A percentile compares a stretch with the other conserved stretches of the same genome.
Evolutionary conservation across 2,329 filamentous ascomycete species (phyloP).

Genomic region (Alternaria brassicicola): DNA sequence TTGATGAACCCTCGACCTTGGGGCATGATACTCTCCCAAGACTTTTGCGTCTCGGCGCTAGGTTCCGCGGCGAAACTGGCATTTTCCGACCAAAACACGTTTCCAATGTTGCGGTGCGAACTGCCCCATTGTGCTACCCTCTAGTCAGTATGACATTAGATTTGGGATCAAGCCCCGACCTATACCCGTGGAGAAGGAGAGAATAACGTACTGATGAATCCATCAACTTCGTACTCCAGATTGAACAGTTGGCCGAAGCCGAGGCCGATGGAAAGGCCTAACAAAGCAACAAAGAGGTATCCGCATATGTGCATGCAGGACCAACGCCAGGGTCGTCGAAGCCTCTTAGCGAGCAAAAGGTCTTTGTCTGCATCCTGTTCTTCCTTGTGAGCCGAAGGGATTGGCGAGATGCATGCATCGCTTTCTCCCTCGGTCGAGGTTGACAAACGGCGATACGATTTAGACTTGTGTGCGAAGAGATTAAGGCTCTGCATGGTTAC

Average conservation of each 20-base stretch:
- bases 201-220: constrained; percentile 5
- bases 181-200: neutral
- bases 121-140: constrained; percentile 5
- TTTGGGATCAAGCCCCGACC: no score
- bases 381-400: neutral
- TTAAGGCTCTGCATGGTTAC: constrained; percentile 6
- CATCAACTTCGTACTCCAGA: constrained; percentile 7
- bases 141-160: neutral
- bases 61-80: constrained; percentile 58
- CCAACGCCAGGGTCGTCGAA: neutral
- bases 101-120: constrained; percentile 2
- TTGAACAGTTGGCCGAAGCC: neutral
- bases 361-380: neutral
- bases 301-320: neutral
- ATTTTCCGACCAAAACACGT: constrained; percentile 11
- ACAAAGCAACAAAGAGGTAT: neutral
- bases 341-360: neutral
- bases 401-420: neutral
- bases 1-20: constrained; percentile 5
- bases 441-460: constrained; percentile 3
- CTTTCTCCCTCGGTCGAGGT: neutral
- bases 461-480: constrained; percentile 1
- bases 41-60: constrained; percentile 34
- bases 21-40: constrained; percentile 7
- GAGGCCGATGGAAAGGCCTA: constrained; percentile 5